These are phyloP conservation scores for Quercus dentata DNA, from an alignment of 306 rosid species.

Conservation along the genomic window DNA sequence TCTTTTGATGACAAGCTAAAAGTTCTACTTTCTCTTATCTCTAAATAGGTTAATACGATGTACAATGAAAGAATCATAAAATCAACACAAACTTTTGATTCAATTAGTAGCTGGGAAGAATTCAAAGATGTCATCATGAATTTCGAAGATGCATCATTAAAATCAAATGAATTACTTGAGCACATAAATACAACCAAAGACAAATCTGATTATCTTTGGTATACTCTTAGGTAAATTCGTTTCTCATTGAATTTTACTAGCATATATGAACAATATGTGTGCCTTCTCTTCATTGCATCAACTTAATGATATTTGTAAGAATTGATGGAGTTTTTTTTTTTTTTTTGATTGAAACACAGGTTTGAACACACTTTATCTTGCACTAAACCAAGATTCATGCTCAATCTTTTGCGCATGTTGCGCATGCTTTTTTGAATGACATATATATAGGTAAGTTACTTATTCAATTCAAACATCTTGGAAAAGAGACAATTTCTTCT, in stretches of 20 bases:
- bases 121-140: slow-evolving; percentile 46
- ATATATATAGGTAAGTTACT: slow-evolving; percentile 32
- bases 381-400: slow-evolving; percentile 33
- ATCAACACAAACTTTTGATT: slow-evolving; percentile 37
- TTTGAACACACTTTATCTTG: slow-evolving; percentile 53
- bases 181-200: slow-evolving; percentile 74
- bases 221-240: slow-evolving; percentile 41
- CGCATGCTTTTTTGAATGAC: slow-evolving; percentile 47
- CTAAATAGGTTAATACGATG: slow-evolving; percentile 32
- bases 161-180: slow-evolving; percentile 53
- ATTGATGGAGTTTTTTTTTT: neutral
- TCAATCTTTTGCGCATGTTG: slow-evolving; percentile 61
- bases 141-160: slow-evolving; percentile 39
- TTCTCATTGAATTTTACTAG: neutral
- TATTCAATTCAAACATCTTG: too few species aligned
- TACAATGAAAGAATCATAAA: slow-evolving; percentile 36
- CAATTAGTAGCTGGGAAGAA: slow-evolving; percentile 46
- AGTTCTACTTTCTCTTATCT: neutral
- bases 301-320: neutral
- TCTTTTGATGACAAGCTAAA: neutral
- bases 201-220: slow-evolving; percentile 73
- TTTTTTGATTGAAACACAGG: slow-evolving; percentile 27
- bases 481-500: too few species aligned
- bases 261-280: too few species aligned
- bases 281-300: neutral